Evolutionary conservation across 2,329 filamentous ascomycete species (phyloP), one percentile per base, ranked within the genome.

Genomic region (Penicillium sp.): DNA sequence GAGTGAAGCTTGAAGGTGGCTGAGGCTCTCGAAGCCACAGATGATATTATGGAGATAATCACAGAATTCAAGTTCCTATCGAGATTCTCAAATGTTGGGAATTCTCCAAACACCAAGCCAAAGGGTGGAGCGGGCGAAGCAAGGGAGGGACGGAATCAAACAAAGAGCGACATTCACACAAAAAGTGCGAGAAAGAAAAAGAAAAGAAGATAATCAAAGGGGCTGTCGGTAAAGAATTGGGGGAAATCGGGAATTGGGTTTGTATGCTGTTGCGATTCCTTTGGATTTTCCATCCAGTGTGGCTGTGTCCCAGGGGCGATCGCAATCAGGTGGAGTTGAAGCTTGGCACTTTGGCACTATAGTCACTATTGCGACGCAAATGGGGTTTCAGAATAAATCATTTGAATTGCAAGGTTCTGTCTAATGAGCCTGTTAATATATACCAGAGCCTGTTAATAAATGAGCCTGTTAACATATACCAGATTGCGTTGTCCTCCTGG

Each of bases 241-340:
- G 27, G 48, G 48, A 31, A 27, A 43, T 39, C 39, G 35, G 48
- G 16, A 50, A 10, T 42, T 37, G 24, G 16, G 22, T 42, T 43
- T 51, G 16, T 19, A 14, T 19, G 24, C 16, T 49, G 27, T 9
- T 46, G n/a, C n/a, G n/a, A 42, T 13, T 21, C 19, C 19, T 27
- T 29, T n/a, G 33, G 49, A 21, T 50, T 42, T 50, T 50, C 31
- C 26, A 22, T 22, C 6, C 11, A 51, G 16, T 52, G 49, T 43
- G 49, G 37, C 49, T 52, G 39, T 44, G 39, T 42, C 26, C 42
- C 50, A 52, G 49, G 49, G 49, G 49, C 26, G 49, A 52, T 52
- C 49, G 22, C 26, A 39, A 52, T 19, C 37, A 47, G 50, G 50
- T 53, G 50, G 50, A 53, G 50, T 45, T 47, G 43, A 53, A 52